Evolutionary conservation across 2,329 filamentous ascomycete genomes (phyloP).

Genomic region (Chrysoporthe cubensis): DNA sequence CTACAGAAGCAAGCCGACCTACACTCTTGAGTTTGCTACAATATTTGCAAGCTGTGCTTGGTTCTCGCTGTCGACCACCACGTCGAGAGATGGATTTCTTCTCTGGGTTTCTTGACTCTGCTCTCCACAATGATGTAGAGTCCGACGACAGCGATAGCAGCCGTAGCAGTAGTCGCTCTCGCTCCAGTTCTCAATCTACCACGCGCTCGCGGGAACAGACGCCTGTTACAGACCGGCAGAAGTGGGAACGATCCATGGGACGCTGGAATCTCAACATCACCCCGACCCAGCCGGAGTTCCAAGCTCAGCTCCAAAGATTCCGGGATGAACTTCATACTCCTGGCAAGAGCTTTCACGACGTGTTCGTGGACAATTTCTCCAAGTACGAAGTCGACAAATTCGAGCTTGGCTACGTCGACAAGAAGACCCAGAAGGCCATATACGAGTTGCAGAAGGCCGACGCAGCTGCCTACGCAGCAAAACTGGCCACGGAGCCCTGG

Average conservation of each 20-base stretch:
- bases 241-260: slow-evolving; percentile 17
- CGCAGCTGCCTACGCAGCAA: slow-evolving; percentile 1
- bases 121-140: neutral
- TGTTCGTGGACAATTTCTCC: slow-evolving; percentile 15
- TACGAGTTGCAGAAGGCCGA: slow-evolving; percentile 14
- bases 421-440: slow-evolving; percentile 11
- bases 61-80: neutral
- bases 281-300: slow-evolving; percentile 3
- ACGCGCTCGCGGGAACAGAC: neutral
- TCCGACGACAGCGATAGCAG: neutral
- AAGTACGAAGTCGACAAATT: slow-evolving; percentile 21
- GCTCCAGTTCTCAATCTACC: neutral
- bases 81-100: slow-evolving; percentile 3
- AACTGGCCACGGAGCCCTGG: slow-evolving; percentile 5
- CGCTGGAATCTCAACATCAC: slow-evolving; percentile 17
- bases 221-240: neutral
- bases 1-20: neutral
- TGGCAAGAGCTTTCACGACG: slow-evolving; percentile 15
- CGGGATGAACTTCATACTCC: slow-evolving; percentile 4
- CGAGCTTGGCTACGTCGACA: slow-evolving; percentile 19
- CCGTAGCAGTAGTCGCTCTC: neutral
- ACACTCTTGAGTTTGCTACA: neutral
- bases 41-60: neutral
- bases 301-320: neutral
- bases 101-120: neutral